Base-by-base conservation (phyloP, 1,284 basidiomycete species). In the Apiotrichum porosum region DNA sequence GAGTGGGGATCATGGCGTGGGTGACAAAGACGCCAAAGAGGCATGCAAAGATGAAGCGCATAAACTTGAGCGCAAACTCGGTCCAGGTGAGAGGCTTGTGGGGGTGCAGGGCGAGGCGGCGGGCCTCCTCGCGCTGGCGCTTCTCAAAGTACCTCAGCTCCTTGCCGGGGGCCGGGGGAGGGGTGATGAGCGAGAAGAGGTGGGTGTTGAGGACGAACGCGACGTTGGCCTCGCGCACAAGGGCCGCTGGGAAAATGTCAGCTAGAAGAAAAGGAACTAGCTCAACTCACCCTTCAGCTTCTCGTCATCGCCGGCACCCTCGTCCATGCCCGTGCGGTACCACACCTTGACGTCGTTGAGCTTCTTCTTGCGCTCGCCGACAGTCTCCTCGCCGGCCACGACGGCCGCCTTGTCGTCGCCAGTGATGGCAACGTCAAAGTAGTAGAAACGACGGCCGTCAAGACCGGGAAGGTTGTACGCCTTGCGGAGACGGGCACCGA, bases 301-400 rank as follows among this genome's bases (percentile, higher is more conserved):
- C 48, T 70, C 56, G 47, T 71, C 70, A 49, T 80, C 78, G 9
- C 68, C 68, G 22, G 78, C 83, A 39, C 63, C 84, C 31, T 72
- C 71, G 60, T 89, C 82, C 81, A 90, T 84, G 0, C 85, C 85
- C 17, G 77, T 77, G 42, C 83, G 78, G 69, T 83, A 89, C 82
- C 84, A 84, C 18, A 82, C 78, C 74, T 89, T 90, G 66, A 88
- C 83, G 54, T 81, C 80, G 66, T 78, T 80, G 76, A 88, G 55
- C 48, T 61, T 56, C 57, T 62, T 62, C 60, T 63, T 68, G 33
- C 52, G 53, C 49, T 57, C 56, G 35, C 52, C 56, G 38, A 51
- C 47, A 3, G 56, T 57, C 43, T 63, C 79, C 61, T 85, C 84
- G 6, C 81, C 81, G 39, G 59, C 54, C 22, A 52, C 62, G 35